Evolutionary conservation across 1,139 yeast species (phyloP), one percentile per base, ranked within the genome.

Genomic region (Wickerhamomyces sp.): DNA sequence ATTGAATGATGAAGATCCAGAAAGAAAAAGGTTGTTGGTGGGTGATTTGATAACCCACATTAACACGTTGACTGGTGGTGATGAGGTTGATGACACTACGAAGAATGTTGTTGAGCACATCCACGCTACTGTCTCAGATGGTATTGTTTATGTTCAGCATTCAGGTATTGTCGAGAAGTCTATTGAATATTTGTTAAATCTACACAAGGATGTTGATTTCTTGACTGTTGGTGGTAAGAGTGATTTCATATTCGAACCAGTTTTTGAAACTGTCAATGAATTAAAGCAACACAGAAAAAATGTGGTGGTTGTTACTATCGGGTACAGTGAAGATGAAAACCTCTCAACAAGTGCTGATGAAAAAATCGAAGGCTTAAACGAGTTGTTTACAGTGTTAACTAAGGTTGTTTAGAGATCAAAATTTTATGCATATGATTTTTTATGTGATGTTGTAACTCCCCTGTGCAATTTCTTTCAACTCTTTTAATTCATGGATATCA

Each of bases 21-120:
- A 78, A 33, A 70, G 93, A 46, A 77, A 79, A 32, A 61, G 72
- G 27, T 71, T 78, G 35, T 71, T 81, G 13, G 74, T 87, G 63
- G 96, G 96, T 30, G 96, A 88, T 49, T 72, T 85, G 39, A 80
- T 88, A 36, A 81, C 88, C 26, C 91, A 88, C 55, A 77, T 89
- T 38, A 88, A 89, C 58, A 8, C 20, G n/a, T 3, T 22, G n/a
- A n/a, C n/a, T 14, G 28, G 16, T 19, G 6, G 20, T 19, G 24
- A 24, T 7, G 34, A 33, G 12, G 23, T 19, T 9, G 31, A 32
- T 14, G 34, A 35, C 10, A 9, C 6, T 5, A 3, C 8, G 3
- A 17, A 13, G 7, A 15, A 6, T 18, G 13, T 33, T 14, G 35
- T n/a, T n/a, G n/a, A n/a, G n/a, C n/a, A 39, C 18, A 40, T 88